Evolutionary conservation across 192 early-diverging fungal species (phyloP), one percentile per base, ranked within the genome.

Genomic region (Backusella morwellensis): DNA sequence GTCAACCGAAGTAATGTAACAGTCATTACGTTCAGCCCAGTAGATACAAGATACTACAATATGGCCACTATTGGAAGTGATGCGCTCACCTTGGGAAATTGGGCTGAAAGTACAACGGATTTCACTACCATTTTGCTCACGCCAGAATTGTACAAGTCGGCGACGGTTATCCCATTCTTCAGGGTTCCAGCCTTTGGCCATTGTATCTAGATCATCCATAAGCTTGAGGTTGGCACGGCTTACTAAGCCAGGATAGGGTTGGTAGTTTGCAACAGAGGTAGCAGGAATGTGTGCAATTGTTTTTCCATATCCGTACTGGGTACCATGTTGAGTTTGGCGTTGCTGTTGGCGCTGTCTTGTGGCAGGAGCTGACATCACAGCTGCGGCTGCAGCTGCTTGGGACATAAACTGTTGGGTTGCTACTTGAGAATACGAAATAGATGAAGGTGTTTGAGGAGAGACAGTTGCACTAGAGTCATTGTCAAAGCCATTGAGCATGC

Each of bases 41-140:
- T 89, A 93, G 78, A 94, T 92, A 81, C 93, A 94, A 2, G 93
- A 94, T n/a, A 93, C 87, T 14, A 92, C 88, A 66, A 93, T 90
- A 29, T 72, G 70, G 2, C 70, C 70, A 34, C 29, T 72, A 15
- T 72, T 72, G 1, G 70, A 32, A 15, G 26, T 29, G 14, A 72
- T 72, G 12, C 70, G 84, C 11, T 93, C 88, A 9, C 84, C 82
- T 19, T 86, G 89, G 0, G 89, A 82, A 11, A 94, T 86, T 1
- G 89, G 84, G 56, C 86, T 88, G 85, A 93, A 94, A n/a, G 79
- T 86, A 75, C 89, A 92, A 23, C 86, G 81, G 63, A 94, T 93
- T 41, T 89, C 85, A 78, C 89, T 89, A 63, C 83, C 83, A n/a
- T 88, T 88, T 42, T 90, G 89, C 14, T 85, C 85, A 71, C 91